phyloP scores from a whole-genome alignment of 345 rosid genomes.

The Brassica juncea region DNA sequence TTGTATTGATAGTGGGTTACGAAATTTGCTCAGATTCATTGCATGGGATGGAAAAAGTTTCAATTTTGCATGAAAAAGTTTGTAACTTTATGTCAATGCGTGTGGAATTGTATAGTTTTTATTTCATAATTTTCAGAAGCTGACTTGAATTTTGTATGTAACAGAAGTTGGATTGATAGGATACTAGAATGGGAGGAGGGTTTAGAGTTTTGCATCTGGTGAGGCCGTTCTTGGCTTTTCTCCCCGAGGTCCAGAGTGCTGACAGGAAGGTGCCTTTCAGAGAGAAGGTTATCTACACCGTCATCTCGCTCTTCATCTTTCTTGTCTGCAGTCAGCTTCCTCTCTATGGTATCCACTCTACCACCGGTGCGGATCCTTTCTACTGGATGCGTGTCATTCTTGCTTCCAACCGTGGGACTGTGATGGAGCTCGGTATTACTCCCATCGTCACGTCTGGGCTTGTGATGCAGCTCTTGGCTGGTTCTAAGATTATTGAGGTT shows the following conservation, averaged over 20 bases:
- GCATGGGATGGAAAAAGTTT: not conserved
- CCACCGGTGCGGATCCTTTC: slow-evolving; percentile 71
- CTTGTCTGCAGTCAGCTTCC: slow-evolving; percentile 78
- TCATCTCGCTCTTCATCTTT: slow-evolving; percentile 62
- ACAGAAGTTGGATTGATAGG: slow-evolving; percentile 20
- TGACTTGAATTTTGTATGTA: slow-evolving; percentile 8
- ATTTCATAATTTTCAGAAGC: not conserved
- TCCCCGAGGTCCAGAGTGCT: slow-evolving; percentile 68
- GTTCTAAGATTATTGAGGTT: slow-evolving; percentile 76
- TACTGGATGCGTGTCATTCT: slow-evolving; percentile 85
- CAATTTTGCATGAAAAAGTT: slow-evolving; percentile 11
- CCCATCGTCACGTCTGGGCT: slow-evolving; percentile 74
- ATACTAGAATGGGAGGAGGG: slow-evolving; percentile 65
- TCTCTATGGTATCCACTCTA: slow-evolving; percentile 71
- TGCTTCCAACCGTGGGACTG: slow-evolving; percentile 75
- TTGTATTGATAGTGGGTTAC: not conserved
- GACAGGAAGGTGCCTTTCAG: slow-evolving; percentile 70
- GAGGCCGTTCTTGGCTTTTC: slow-evolving; percentile 59
- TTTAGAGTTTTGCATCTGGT: slow-evolving; percentile 68
- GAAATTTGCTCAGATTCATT: slow-evolving; percentile 2
- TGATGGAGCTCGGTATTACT: slow-evolving; percentile 77
- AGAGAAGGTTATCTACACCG: slow-evolving; percentile 64
- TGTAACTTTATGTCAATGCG: slow-evolving; percentile 4
- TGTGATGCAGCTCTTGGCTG: slow-evolving; percentile 71
- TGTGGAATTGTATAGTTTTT: not conserved